A percentile compares a stretch with the other conserved stretches of the same genome.
phyloP scores from a whole-genome alignment of 805 yeast species.

The Cyberlindnera saturnus region DNA sequence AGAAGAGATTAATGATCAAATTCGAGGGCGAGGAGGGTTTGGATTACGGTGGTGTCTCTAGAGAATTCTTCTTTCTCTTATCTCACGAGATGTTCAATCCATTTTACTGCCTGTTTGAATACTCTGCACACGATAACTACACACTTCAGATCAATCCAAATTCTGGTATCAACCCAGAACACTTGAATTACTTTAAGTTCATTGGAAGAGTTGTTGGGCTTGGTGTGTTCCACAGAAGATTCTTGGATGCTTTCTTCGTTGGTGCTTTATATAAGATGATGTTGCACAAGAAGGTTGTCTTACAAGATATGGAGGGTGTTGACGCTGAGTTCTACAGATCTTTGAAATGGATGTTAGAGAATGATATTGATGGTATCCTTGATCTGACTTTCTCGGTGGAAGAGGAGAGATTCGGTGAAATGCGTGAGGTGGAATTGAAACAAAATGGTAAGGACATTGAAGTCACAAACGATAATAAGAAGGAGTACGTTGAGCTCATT shows the following conservation, averaged over 20 bases:
- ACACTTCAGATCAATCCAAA: conserved; percentile 97
- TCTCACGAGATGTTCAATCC: conserved; percentile 99
- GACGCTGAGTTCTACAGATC: conserved; percentile 96
- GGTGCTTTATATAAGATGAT: conserved; percentile 98
- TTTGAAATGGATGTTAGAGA: conserved; percentile 91
- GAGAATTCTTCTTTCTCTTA: conserved; percentile 93
- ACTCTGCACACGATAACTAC: conserved; percentile 96
- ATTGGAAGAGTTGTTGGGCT: conserved; percentile 97
- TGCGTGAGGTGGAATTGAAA: conserved; percentile 83
- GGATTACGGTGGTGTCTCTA: conserved; percentile 98
- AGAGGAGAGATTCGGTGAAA: conserved; percentile 94
- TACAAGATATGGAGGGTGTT: conserved; percentile 98
- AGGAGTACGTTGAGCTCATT: conserved; percentile 89
- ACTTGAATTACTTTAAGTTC: conserved; percentile 93
- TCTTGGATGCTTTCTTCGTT: conserved; percentile 95
- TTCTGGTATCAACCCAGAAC: conserved; percentile 96
- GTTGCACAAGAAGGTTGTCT: conserved; percentile 86
- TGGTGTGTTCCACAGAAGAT: conserved; percentile 97
- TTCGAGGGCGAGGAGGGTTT: conserved; percentile 99
- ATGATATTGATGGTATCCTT: conserved; percentile 82
- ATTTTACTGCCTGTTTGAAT: conserved; percentile 93
- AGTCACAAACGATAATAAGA: conserved; percentile 91
- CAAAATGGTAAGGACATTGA: conserved; percentile 83
- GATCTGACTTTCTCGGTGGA: conserved; percentile 85
- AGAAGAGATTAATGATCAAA: conserved; percentile 95